These are phyloP conservation scores for Zymoseptoria passerinii DNA, from an alignment of 2,329 filamentous ascomycete species.

Conservation along the genomic window DNA sequence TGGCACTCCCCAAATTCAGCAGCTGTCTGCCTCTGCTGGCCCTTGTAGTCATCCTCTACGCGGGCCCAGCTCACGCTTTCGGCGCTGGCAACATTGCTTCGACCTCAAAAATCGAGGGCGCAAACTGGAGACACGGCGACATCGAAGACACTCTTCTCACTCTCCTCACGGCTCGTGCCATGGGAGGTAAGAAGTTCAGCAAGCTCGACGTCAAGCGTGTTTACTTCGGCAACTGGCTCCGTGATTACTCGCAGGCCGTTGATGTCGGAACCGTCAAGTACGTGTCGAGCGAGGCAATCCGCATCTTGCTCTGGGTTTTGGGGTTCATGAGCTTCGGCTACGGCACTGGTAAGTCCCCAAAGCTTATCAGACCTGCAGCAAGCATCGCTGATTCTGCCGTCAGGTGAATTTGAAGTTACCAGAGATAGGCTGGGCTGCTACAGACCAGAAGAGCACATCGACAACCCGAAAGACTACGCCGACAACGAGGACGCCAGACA, in stretches of 20 bases:
- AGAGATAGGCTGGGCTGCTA: slow-evolving; percentile 43
- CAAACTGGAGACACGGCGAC: slow-evolving; percentile 51
- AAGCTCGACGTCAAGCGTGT: slow-evolving; percentile 60
- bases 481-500: slow-evolving; percentile 78
- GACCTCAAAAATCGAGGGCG: slow-evolving; percentile 32
- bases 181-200: slow-evolving; percentile 71
- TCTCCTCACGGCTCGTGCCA: slow-evolving; percentile 55
- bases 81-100: slow-evolving; percentile 47
- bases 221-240: slow-evolving; percentile 37
- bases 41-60: slow-evolving; percentile 19
- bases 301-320: slow-evolving; percentile 47
- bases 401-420: slow-evolving; percentile 48
- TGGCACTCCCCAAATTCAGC: slow-evolving; percentile 14
- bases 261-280: slow-evolving; percentile 47
- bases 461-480: slow-evolving; percentile 55
- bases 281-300: slow-evolving; percentile 46
- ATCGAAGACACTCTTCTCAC: slow-evolving; percentile 84
- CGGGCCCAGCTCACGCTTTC: slow-evolving; percentile 29
- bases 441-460: slow-evolving; percentile 48
- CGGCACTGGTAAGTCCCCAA: slow-evolving; percentile 34
- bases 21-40: slow-evolving; percentile 17
- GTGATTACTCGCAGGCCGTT: slow-evolving; percentile 48
- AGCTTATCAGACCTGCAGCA: background rate
- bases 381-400: background rate
- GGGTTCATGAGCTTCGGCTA: slow-evolving; percentile 51